A percentile compares a stretch with the other conserved stretches of the same genome.
These are phyloP conservation scores for Halophytophthora batemanensis DNA, from an alignment of 352 stramenopile species.

Conservation along the genomic window DNA sequence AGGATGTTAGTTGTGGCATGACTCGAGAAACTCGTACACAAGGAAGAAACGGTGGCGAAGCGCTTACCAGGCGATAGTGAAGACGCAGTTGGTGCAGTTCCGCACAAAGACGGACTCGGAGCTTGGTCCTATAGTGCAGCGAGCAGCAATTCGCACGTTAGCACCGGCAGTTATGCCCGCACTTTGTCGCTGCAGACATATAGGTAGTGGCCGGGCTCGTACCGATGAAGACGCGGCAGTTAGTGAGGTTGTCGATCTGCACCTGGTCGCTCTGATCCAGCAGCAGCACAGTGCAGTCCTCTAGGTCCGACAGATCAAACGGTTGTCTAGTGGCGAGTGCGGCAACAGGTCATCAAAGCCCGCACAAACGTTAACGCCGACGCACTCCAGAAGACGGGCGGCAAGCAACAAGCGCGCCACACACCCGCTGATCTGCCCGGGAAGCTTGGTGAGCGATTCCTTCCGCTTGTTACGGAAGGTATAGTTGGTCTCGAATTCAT, in stretches of 20 bases:
- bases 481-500: constrained; percentile 92
- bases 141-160: too few species aligned
- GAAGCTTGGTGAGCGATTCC: constrained; percentile 77
- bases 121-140: constrained; percentile 52
- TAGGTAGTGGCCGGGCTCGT: too few species aligned
- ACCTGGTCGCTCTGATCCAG: constrained; percentile 89
- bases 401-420: background rate
- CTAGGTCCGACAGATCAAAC: constrained; percentile 85
- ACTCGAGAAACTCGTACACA: background rate
- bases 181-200: too few species aligned
- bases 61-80: constrained; percentile 83
- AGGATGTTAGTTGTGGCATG: background rate
- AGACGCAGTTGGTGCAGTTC: constrained; percentile 88
- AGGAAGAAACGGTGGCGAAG: background rate
- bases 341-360: background rate
- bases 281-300: constrained; percentile 78
- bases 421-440: constrained; percentile 74
- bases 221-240: constrained; percentile 88
- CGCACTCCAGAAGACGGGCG: too few species aligned
- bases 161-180: too few species aligned
- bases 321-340: constrained; percentile 47
- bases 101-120: constrained; percentile 90
- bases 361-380: too few species aligned
- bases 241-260: constrained; percentile 87
- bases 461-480: constrained; percentile 86